A percentile compares a stretch with the other conserved stretches of the same genome.
phyloP scores from a whole-genome alignment of 345 rosid species.

The Eucalyptus leucophloia region DNA sequence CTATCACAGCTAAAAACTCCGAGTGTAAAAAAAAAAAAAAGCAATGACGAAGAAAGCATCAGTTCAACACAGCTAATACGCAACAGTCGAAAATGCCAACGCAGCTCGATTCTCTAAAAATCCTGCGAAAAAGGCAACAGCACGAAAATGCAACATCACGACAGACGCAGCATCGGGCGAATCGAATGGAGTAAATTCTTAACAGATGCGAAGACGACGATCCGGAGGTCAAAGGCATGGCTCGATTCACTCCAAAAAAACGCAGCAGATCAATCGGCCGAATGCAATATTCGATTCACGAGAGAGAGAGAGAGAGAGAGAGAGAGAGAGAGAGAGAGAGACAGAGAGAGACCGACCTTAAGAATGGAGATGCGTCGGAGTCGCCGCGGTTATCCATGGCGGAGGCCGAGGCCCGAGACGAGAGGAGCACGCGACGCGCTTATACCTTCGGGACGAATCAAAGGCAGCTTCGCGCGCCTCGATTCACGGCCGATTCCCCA shows the following conservation, averaged over 20 bases:
- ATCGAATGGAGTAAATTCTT: background rate
- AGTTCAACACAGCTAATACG: background rate
- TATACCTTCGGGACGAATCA: background rate
- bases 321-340: background rate
- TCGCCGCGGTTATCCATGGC: conserved; percentile 21
- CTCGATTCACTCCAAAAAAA: background rate
- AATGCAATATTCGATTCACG: background rate
- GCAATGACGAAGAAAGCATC: background rate
- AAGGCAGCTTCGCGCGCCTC: background rate
- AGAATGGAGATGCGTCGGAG: conserved; percentile 3
- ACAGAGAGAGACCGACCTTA: conserved; percentile 7
- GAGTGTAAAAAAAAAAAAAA: background rate
- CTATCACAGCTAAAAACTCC: background rate
- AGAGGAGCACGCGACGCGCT: background rate
- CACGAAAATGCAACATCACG: background rate
- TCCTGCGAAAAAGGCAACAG: background rate
- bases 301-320: no score
- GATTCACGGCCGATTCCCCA: background rate
- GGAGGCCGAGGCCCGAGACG: background rate
- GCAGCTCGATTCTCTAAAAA: background rate
- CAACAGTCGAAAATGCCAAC: background rate
- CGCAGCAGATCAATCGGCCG: background rate
- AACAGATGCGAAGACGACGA: background rate
- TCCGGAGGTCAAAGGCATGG: background rate
- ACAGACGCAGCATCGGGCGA: background rate